Evolutionary conservation across 768 basidiomycete genomes (phyloP).

Genomic region (Kwoniella dendrophila): DNA sequence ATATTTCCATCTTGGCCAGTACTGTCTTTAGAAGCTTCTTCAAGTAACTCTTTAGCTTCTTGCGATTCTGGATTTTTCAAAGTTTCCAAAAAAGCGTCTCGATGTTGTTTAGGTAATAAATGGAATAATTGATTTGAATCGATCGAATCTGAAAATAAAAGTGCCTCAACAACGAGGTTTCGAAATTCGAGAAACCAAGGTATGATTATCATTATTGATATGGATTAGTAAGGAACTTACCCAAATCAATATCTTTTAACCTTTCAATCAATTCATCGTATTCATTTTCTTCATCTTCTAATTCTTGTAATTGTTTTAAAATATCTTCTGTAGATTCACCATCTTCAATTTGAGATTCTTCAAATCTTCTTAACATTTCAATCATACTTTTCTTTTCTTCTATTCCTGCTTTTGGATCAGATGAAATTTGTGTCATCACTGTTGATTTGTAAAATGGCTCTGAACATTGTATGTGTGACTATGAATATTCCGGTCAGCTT

Average conservation of each 20-base stretch:
- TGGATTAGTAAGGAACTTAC: slow-evolving; percentile 26
- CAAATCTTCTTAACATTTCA: slow-evolving; percentile 48
- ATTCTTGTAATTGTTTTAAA: slow-evolving; percentile 5
- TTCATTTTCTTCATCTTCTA: slow-evolving; percentile 28
- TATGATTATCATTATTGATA: no score
- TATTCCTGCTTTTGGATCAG: slow-evolving; percentile 51
- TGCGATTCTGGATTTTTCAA: slow-evolving; percentile 43
- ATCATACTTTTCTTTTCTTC: slow-evolving; percentile 54
- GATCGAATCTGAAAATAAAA: slow-evolving; percentile 29
- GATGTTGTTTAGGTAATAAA: slow-evolving; percentile 40
- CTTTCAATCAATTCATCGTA: slow-evolving; percentile 35
- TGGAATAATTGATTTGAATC: slow-evolving; percentile 48
- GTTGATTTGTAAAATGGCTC: slow-evolving; percentile 48
- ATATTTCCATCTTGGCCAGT: slow-evolving; percentile 1
- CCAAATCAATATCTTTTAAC: slow-evolving; percentile 39
- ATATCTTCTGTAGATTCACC: slow-evolving; percentile 7
- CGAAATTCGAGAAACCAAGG: no score
- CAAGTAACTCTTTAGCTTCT: slow-evolving; percentile 31
- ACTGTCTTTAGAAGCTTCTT: slow-evolving; percentile 19
- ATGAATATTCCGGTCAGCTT: slow-evolving; percentile 1
- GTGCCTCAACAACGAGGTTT: no score
- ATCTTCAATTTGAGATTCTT: slow-evolving; percentile 42
- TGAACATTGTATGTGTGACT: slow-evolving; percentile 49
- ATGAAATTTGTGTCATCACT: slow-evolving; percentile 47
- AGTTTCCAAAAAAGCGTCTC: slow-evolving; percentile 41